Percentiles rank a stretch among this genome's conserved stretches.
These are phyloP conservation scores for Colletotrichum viniferum DNA, from an alignment of 2,329 filamentous ascomycete species.

Conservation along the genomic window DNA sequence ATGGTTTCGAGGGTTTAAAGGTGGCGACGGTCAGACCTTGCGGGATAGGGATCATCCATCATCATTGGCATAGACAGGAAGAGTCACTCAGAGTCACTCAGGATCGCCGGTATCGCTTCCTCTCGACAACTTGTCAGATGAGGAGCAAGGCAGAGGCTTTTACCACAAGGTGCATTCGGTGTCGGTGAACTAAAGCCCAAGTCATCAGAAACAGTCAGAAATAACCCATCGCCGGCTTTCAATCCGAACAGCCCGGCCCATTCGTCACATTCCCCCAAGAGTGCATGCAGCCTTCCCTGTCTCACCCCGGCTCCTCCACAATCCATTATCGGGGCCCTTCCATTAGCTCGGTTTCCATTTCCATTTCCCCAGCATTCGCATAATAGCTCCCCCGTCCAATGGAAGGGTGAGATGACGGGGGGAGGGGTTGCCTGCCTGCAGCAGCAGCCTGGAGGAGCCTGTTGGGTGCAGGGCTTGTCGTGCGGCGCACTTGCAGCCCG, in stretches of 20 bases:
- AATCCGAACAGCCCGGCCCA: conserved; percentile 3
- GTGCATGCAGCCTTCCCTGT: background rate
- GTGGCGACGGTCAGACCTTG: background rate
- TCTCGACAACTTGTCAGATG: background rate
- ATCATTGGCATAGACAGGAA: background rate
- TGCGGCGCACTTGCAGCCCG: conserved; percentile 6
- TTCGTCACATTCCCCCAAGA: background rate
- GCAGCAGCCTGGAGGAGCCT: background rate
- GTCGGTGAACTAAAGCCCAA: background rate
- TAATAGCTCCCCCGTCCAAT: conserved; percentile 13
- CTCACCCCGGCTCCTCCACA: conserved; percentile 6
- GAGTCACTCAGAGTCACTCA: background rate
- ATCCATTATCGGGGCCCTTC: conserved; percentile 11
- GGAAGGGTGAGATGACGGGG: background rate
- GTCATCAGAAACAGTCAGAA: background rate
- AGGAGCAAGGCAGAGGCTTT: background rate
- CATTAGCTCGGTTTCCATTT: conserved; percentile 21
- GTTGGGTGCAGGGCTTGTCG: background rate
- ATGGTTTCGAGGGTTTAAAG: background rate
- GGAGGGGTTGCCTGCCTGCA: background rate
- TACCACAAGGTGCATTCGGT: background rate
- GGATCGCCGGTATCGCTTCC: background rate
- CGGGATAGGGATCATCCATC: background rate
- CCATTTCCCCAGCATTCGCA: conserved; percentile 22
- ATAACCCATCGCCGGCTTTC: background rate